phyloP scores from a whole-genome alignment of 2,329 filamentous ascomycete genomes.

The Pseudohalonectria lignicola region DNA sequence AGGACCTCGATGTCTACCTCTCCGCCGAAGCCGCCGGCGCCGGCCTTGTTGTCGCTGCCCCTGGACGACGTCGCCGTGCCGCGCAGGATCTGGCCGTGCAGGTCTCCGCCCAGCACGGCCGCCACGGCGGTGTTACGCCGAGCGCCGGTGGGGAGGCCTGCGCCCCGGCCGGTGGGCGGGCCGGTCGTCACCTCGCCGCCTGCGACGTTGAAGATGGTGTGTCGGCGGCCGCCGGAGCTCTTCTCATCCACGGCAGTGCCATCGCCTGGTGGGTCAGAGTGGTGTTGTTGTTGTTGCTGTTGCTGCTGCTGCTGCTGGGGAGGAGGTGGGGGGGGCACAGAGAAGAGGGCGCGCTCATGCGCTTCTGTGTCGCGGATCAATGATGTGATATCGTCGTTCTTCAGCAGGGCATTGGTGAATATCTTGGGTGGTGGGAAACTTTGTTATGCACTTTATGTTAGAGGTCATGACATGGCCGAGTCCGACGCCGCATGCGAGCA shows the following conservation, averaged over 20 bases:
- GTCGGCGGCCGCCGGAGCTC: constrained; percentile 37
- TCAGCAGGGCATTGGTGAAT: constrained; percentile 87
- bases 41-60: constrained; percentile 30
- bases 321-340: constrained; percentile 61
- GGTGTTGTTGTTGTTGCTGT: constrained; percentile 23
- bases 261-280: constrained; percentile 22
- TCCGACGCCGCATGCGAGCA: not conserved
- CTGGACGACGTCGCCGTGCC: constrained; percentile 40
- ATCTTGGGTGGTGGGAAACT: constrained; percentile 88
- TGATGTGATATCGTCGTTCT: constrained; percentile 82
- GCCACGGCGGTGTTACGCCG: constrained; percentile 76
- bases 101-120: constrained; percentile 75
- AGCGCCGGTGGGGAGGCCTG: constrained; percentile 33
- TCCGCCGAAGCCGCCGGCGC: constrained; percentile 45
- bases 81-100: constrained; percentile 68
- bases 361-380: constrained; percentile 91
- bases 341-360: constrained; percentile 92
- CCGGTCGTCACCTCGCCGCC: constrained; percentile 51
- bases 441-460: not conserved
- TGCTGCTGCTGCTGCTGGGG: constrained; percentile 15
- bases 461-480: constrained; percentile 2
- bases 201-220: constrained; percentile 56
- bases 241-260: constrained; percentile 30
- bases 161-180: constrained; percentile 22
- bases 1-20: constrained; percentile 83